phyloP scores from a whole-genome alignment of 352 stramenopile genomes.

The Globisporangium paddicum region DNA sequence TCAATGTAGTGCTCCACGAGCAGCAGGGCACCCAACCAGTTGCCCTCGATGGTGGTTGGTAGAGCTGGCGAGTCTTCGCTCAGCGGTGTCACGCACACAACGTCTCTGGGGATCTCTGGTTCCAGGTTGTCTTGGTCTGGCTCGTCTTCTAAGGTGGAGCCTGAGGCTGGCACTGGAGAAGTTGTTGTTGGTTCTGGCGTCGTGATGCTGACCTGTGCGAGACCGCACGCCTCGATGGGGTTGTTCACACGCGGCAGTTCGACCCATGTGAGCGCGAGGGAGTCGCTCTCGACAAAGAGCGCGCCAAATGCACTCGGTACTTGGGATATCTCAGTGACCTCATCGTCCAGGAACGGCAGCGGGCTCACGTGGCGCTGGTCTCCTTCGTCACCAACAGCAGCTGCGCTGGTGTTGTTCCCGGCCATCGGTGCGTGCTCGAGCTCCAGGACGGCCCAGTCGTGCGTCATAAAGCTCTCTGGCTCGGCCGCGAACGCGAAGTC shows the following conservation, averaged over 20 bases:
- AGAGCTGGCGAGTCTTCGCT: background rate
- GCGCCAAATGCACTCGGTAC: background rate
- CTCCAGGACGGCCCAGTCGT: conserved; percentile 3
- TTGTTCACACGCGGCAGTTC: background rate
- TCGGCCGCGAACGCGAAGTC: background rate
- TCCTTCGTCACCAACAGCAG: too few relatives aligned
- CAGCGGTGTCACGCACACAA: conserved; percentile 1
- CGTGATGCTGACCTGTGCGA: background rate
- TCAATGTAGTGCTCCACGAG: background rate
- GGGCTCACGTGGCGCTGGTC: too few relatives aligned
- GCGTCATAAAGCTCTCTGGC: background rate
- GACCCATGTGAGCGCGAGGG: conserved; percentile 2
- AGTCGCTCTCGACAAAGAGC: conserved; percentile 1
- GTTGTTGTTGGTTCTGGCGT: background rate
- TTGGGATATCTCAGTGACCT: background rate
- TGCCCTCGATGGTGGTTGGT: background rate
- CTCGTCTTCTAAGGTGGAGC: background rate
- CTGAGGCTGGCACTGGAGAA: background rate
- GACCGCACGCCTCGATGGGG: background rate
- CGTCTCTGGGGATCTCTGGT: background rate
- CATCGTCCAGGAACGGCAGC: background rate
- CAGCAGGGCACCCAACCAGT: background rate
- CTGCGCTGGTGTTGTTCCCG: background rate
- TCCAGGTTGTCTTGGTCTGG: background rate
- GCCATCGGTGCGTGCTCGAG: background rate